Evolutionary conservation across 192 early-diverging fungal species (phyloP).

Genomic region (Coemansia sp.): DNA sequence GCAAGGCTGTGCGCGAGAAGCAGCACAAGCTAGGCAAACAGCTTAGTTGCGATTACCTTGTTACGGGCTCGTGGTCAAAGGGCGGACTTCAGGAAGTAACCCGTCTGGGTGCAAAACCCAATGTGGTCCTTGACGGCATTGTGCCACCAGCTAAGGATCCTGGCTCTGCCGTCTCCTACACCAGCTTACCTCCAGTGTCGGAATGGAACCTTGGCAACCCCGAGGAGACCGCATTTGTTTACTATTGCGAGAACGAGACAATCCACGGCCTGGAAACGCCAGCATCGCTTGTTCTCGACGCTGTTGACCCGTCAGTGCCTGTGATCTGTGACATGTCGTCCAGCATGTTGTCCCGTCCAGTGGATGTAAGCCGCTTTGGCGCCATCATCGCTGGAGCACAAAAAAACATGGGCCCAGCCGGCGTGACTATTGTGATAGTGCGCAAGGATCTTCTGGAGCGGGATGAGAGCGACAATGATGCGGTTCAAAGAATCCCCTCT

Average conservation of each 20-base stretch:
- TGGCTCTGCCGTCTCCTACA: slow-evolving; percentile 49
- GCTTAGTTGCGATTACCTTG: slow-evolving; percentile 80
- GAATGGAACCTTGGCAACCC: slow-evolving; percentile 70
- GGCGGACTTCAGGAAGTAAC: slow-evolving; percentile 84
- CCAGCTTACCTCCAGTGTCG: slow-evolving; percentile 55
- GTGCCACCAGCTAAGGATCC: slow-evolving; percentile 34
- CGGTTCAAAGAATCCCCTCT: slow-evolving; percentile 58
- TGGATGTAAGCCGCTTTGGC: slow-evolving; percentile 82
- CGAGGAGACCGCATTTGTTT: slow-evolving; percentile 79
- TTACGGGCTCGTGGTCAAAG: slow-evolving; percentile 89
- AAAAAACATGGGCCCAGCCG: slow-evolving; percentile 93
- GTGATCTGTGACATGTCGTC: slow-evolving; percentile 91
- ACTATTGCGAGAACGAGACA: slow-evolving; percentile 98
- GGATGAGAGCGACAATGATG: slow-evolving; percentile 44
- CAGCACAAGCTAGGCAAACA: slow-evolving; percentile 41
- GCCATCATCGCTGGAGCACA: slow-evolving; percentile 95
- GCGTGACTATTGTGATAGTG: slow-evolving; percentile 89
- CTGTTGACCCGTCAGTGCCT: slow-evolving; percentile 61
- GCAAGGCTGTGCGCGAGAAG: slow-evolving; percentile 49
- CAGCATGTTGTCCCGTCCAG: slow-evolving; percentile 74
- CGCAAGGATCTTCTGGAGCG: slow-evolving; percentile 82
- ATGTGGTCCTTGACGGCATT: slow-evolving; percentile 77
- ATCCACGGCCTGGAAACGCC: slow-evolving; percentile 91
- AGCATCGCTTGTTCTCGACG: slow-evolving; percentile 38
- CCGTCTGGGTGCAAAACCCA: slow-evolving; percentile 74